Evolutionary conservation across 306 rosid genomes (phyloP).

Genomic region (Ammopiptanthus mongolicus): DNA sequence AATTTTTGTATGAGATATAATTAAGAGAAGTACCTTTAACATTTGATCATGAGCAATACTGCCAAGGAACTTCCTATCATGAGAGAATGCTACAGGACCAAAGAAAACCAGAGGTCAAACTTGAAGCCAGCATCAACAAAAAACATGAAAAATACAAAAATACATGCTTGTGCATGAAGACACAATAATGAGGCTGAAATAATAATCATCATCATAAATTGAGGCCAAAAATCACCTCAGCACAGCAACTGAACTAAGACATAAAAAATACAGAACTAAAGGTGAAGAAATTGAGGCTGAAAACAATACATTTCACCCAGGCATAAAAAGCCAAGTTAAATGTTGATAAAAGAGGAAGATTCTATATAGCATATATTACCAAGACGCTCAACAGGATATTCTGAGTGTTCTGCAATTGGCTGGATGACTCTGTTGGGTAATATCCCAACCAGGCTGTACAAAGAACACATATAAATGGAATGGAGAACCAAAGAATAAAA

Average conservation of each 20-base stretch:
- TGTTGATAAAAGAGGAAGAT: not conserved
- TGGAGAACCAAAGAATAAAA: not conserved
- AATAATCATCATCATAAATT: not conserved
- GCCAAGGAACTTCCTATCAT: conserved; percentile 71
- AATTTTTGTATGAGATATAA: not conserved
- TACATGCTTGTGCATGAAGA: not conserved
- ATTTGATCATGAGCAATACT: conserved; percentile 75
- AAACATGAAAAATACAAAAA: not conserved
- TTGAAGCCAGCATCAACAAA: not conserved
- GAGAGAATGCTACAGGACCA: conserved; percentile 65
- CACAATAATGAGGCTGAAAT: conserved; percentile 4
- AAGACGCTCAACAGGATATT: conserved; percentile 80
- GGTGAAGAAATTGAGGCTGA: not conserved
- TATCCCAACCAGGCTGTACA: conserved; percentile 68
- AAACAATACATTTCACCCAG: not conserved
- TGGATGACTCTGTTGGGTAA: conserved; percentile 84
- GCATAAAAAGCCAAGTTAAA: not conserved
- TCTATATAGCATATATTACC: conserved; percentile 58
- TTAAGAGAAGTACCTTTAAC: conserved; percentile 58
- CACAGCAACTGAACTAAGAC: not conserved
- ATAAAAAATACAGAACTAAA: not conserved
- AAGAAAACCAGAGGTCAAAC: conserved; percentile 25
- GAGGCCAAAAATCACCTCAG: not conserved
- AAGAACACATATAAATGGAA: not conserved
- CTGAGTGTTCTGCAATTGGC: conserved; percentile 92